phyloP scores from a whole-genome alignment of 2,329 filamentous ascomycete genomes.

The Tolypocladium paradoxum region DNA sequence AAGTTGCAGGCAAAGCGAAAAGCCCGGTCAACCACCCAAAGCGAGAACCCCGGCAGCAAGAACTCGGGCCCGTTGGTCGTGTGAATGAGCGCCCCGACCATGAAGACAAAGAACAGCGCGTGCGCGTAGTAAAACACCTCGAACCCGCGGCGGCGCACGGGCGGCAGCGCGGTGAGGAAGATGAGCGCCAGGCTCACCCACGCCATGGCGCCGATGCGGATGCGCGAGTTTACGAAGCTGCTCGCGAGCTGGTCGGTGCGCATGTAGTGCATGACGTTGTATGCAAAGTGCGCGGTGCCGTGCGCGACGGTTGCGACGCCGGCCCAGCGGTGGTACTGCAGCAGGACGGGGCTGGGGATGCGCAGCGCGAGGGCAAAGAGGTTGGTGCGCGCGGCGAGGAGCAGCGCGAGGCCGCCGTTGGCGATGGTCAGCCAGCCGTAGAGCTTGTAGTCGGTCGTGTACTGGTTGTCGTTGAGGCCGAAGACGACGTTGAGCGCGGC shows the following conservation, averaged over 20 bases:
- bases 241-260: constrained; percentile 9
- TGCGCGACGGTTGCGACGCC: constrained; percentile 12
- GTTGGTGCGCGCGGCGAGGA: constrained; percentile 12
- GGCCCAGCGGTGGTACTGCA: constrained; percentile 12
- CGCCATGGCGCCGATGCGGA: constrained; percentile 11
- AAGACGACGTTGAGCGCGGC: constrained; percentile 12
- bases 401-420: constrained; percentile 13
- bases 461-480: constrained; percentile 10
- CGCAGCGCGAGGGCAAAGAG: constrained; percentile 10
- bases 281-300: constrained; percentile 10
- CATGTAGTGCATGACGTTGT: constrained; percentile 10
- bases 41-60: constrained; percentile 10
- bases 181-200: constrained; percentile 10
- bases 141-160: constrained; percentile 9
- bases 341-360: constrained; percentile 8
- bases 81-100: constrained; percentile 11
- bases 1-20: constrained; percentile 11
- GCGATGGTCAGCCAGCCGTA: constrained; percentile 16
- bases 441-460: constrained; percentile 14
- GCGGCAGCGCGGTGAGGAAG: constrained; percentile 9
- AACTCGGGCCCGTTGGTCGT: constrained; percentile 12
- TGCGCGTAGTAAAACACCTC: constrained; percentile 15
- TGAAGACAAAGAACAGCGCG: constrained; percentile 12
- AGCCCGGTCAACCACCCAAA: constrained; percentile 12
- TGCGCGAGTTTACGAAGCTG: constrained; percentile 5